Evolutionary conservation across 1,139 yeast species (phyloP), one percentile per base, ranked within the genome.

Genomic region (Saccharomyces uvarum): DNA sequence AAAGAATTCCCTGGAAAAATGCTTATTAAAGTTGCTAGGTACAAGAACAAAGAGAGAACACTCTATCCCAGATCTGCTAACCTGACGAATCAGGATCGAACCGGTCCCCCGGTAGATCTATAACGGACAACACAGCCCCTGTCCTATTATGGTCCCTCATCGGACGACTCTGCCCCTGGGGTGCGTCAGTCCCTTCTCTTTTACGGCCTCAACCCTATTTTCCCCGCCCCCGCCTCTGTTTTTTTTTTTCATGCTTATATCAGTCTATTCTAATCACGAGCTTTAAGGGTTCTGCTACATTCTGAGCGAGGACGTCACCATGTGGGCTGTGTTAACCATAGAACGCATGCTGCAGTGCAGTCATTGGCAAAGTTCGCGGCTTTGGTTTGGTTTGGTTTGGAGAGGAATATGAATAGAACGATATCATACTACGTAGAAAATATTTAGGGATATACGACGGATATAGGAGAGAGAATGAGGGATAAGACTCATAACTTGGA

Each of bases 401-500:
- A 24, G 2, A 24, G 1, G 26, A 24, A 24, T 24, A 24, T 24
- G 21, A 38, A 19, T 16, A 38, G 6, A 16, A 19, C n/a, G n/a
- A 19, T 19, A 19, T 38, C 24, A 38, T 38, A 16, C 13, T 38
- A 16, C 5, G 24, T 6, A 19, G 21, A 38, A 38, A 9, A 38
- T 50, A 19, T 27, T 27, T 7, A 38, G 13, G 9, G 8, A 38
- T 16, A 38, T 38, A 13, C 4, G 24, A 5, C 24, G 13, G 7
- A 28, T 8, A 28, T 28, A 9, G n/a, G 3, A 9, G 41, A 33
- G 21, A 7, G 14, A 14, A 33, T 24, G 42, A 24, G 19, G 27
- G 11, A 16, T 16, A 11, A 9, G 7, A 19, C 28, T 48, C 52
- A 62, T 48, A 62, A 54, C 51, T 64, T 65, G 28, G 68, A 50